Conservation (phyloP, 1,139 yeast genomes). For the Debaryomyces fabryi region DNA sequence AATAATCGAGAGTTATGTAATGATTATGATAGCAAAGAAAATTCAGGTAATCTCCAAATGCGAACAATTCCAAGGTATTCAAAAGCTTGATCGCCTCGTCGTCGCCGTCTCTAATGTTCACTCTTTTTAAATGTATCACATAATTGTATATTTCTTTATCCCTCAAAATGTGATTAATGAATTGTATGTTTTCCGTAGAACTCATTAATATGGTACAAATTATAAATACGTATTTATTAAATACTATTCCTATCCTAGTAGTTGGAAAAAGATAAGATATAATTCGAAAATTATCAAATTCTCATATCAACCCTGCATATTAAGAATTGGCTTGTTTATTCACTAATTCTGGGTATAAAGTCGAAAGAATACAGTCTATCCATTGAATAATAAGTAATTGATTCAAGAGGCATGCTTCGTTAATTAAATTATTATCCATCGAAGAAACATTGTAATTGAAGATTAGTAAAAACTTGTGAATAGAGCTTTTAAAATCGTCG, state of each 20-base stretch:
- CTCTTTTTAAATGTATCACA: constrained; percentile 2
- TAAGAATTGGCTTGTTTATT: not conserved
- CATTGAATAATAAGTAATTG: constrained; percentile 32
- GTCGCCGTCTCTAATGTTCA: not conserved
- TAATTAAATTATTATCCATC: constrained; percentile 10
- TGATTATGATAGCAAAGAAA: constrained; percentile 24
- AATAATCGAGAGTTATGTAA: constrained; percentile 20
- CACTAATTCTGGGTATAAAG: constrained; percentile 31
- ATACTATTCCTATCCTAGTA: not conserved
- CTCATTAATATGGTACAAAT: not conserved
- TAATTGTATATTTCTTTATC: constrained; percentile 4
- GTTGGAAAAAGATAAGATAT: not conserved
- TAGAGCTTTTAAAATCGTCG: constrained; percentile 19
- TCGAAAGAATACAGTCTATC: constrained; percentile 33
- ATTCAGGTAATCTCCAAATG: constrained; percentile 37
- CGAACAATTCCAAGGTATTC: constrained; percentile 37
- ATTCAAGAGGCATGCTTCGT: constrained; percentile 27
- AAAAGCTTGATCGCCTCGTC: not conserved
- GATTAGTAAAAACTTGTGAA: constrained; percentile 21
- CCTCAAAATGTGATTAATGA: not conserved
- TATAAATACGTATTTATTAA: not conserved
- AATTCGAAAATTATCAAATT: not conserved
- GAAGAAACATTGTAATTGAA: constrained; percentile 21
- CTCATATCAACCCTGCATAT: constrained; percentile 5
- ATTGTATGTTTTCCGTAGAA: not conserved